Percentiles rank a stretch among this genome's conserved stretches.
Conservation (phyloP, 768 basidiomycete species). For the Tubosaeta brunneosetosa region DNA sequence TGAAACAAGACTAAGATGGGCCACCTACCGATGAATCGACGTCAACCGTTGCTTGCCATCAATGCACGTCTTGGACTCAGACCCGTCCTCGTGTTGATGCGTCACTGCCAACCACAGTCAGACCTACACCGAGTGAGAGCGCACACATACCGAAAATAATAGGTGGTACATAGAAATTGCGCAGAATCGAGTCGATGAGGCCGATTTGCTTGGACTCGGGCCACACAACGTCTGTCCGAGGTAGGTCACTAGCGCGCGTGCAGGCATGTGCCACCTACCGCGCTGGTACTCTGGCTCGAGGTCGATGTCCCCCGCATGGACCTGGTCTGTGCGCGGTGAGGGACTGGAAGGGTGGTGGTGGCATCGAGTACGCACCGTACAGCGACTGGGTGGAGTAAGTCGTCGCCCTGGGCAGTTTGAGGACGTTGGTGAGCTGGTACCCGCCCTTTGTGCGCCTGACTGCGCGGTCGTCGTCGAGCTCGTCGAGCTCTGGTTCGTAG, state of each 20-base stretch:
- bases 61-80: constrained; percentile 63
- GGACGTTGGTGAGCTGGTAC: constrained; percentile 38
- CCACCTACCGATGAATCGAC: constrained; percentile 59
- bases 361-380: constrained; percentile 36
- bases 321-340: constrained; percentile 47
- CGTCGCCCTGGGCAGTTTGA: constrained; percentile 55
- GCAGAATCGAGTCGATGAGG: constrained; percentile 72
- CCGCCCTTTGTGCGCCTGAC: constrained; percentile 12
- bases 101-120: constrained; percentile 36
- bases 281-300: constrained; percentile 78
- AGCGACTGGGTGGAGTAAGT: constrained; percentile 61
- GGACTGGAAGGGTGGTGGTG: background rate
- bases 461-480: background rate
- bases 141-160: constrained; percentile 61
- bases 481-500: constrained; percentile 16
- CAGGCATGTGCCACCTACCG: constrained; percentile 36
- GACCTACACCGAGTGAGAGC: background rate
- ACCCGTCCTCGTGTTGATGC: constrained; percentile 53
- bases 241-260: background rate
- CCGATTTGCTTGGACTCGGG: constrained; percentile 68
- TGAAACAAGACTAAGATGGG: background rate
- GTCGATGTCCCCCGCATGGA: constrained; percentile 58
- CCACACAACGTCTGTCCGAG: constrained; percentile 67
- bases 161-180: constrained; percentile 77
- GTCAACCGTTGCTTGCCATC: constrained; percentile 82